These are phyloP conservation scores for Furcasterigmium furcatum DNA, from an alignment of 2,329 filamentous ascomycete genomes.

Conservation along the genomic window DNA sequence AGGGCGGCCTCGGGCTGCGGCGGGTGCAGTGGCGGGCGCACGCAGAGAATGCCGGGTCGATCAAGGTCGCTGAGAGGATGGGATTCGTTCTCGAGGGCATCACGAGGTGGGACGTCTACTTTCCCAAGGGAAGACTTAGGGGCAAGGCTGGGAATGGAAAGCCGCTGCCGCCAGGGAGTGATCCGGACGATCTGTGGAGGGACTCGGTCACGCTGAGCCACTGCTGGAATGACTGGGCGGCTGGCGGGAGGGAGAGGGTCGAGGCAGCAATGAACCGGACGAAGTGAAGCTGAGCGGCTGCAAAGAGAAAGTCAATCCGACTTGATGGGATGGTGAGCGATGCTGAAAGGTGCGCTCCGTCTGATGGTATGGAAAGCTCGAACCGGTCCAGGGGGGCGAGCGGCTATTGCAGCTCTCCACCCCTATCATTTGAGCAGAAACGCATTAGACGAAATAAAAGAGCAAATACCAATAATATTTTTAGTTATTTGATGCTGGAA, in stretches of 20 bases:
- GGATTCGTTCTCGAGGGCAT: conserved; percentile 27
- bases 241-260: conserved; percentile 13
- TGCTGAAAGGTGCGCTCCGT: too few relatives aligned
- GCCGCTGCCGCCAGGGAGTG: conserved; percentile 14
- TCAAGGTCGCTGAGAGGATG: conserved; percentile 24
- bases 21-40: conserved; percentile 28
- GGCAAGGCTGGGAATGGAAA: conserved; percentile 20
- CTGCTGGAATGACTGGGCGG: conserved; percentile 25
- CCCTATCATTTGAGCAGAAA: too few relatives aligned
- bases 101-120: conserved; percentile 26
- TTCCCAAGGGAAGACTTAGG: conserved; percentile 10
- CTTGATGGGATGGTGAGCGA: too few relatives aligned
- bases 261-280: conserved; percentile 11
- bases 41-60: conserved; percentile 18
- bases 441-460: too few relatives aligned
- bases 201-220: conserved; percentile 19
- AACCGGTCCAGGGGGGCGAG: too few relatives aligned
- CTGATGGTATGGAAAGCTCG: too few relatives aligned
- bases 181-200: conserved; percentile 19
- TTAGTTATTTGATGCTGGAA: too few relatives aligned
- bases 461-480: too few relatives aligned
- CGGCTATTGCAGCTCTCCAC: too few relatives aligned
- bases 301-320: too few relatives aligned
- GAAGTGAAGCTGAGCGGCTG: neutral
- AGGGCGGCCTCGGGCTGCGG: conserved; percentile 19